A percentile compares a stretch with the other conserved stretches of the same genome.
These are phyloP conservation scores for Fistulinella cinereoalba DNA, from an alignment of 1,284 basidiomycete genomes.

Conservation along the genomic window DNA sequence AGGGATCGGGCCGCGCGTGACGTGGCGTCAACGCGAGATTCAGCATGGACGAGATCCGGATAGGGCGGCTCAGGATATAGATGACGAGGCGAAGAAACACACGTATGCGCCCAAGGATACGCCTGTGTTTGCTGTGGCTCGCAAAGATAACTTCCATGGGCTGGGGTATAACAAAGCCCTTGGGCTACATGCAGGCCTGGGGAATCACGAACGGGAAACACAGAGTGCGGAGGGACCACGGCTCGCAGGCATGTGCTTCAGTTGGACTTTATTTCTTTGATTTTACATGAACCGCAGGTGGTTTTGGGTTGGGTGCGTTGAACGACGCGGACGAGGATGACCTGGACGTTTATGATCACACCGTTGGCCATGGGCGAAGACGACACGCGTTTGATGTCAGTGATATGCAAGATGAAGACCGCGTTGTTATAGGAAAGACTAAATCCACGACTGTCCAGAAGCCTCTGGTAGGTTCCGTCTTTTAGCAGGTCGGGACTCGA, in stretches of 20 bases:
- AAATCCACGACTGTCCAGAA: constrained; percentile 3
- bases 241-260: constrained; percentile 51
- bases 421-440: constrained; percentile 35
- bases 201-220: constrained; percentile 17
- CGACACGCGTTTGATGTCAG: constrained; percentile 68
- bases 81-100: constrained; percentile 82
- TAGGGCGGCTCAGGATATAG: constrained; percentile 48
- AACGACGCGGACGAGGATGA: constrained; percentile 91
- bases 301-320: constrained; percentile 81
- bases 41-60: constrained; percentile 59
- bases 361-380: constrained; percentile 38
- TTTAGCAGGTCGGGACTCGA: neutral
- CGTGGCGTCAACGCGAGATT: constrained; percentile 68
- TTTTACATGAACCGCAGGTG: constrained; percentile 45
- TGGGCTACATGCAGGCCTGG: constrained; percentile 60
- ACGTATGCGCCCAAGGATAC: constrained; percentile 84
- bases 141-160: constrained; percentile 77
- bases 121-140: constrained; percentile 55
- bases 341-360: constrained; percentile 75
- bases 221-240: constrained; percentile 45
- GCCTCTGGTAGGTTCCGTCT: constrained; percentile 16
- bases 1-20: constrained; percentile 90
- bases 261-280: neutral
- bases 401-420: constrained; percentile 65
- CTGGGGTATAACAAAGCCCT: constrained; percentile 73